Evolutionary conservation across 805 yeast genomes (phyloP).

Genomic region (Candida boidinii): DNA sequence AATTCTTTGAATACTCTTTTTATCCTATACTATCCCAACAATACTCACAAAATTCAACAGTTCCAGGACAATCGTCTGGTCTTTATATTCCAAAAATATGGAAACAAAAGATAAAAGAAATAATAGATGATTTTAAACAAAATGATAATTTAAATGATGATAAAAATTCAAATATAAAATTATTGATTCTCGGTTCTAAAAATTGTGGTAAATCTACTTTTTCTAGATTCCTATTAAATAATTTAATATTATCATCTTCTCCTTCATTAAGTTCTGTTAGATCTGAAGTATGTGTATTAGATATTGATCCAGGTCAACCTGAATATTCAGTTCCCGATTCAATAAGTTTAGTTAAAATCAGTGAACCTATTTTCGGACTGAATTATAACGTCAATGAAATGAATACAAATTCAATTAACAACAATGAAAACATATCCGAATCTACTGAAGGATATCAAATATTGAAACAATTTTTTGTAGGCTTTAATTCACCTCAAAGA

Average conservation of each 20-base stretch:
- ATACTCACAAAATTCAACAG: slow-evolving; percentile 18
- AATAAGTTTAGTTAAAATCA: slow-evolving; percentile 41
- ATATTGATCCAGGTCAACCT: slow-evolving; percentile 87
- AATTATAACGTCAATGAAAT: too few species aligned
- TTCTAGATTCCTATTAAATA: slow-evolving; percentile 44
- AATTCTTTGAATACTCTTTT: slow-evolving; percentile 30
- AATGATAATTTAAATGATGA: not conserved
- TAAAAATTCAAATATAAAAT: slow-evolving; percentile 7
- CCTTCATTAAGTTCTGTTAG: slow-evolving; percentile 4
- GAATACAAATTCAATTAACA: not conserved
- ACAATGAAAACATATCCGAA: not conserved
- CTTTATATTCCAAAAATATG: slow-evolving; percentile 18
- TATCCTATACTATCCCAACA: slow-evolving; percentile 19
- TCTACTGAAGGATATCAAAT: too few species aligned
- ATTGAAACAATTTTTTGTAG: slow-evolving; percentile 38
- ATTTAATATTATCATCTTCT: slow-evolving; percentile 22
- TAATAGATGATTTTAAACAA: slow-evolving; percentile 7
- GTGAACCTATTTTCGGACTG: slow-evolving; percentile 29
- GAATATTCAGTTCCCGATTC: slow-evolving; percentile 69
- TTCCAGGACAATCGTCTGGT: too few species aligned
- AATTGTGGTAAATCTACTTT: slow-evolving; percentile 81
- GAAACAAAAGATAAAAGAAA: slow-evolving; percentile 10
- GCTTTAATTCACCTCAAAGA: slow-evolving; percentile 61
- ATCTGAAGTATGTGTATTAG: slow-evolving; percentile 42
- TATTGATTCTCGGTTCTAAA: slow-evolving; percentile 54